Base-by-base conservation (phyloP, 2,329 filamentous ascomycete genomes). In the Gliomastix tumulicola region DNA sequence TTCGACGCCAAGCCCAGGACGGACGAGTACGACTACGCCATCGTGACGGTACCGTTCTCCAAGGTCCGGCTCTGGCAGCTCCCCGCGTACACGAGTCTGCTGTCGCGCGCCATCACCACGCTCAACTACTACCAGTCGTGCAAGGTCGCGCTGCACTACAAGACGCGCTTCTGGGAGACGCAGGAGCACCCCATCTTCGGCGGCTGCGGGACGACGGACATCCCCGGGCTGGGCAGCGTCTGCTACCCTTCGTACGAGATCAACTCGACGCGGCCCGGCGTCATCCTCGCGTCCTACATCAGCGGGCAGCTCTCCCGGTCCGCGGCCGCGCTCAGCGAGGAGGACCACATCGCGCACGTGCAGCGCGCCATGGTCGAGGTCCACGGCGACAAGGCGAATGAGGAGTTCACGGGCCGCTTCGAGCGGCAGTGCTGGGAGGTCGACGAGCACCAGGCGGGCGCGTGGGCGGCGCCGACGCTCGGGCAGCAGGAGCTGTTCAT, bases 401-500 rank as follows among this genome's bases (percentile, higher is more conserved):
- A 51, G 33, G 23, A 84, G 49, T 86, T 69, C 48, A 85, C 80
- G 0, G 82, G 81, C 32, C 69, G 70, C 23, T 82, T 76, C 46
- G 69, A 79, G 39, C 66, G 82, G 2, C 69, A 74, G 34, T 84
- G 81, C 62, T 86, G 81, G 82, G 62, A 71, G 35, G 54, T 69
- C 7, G 77, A 85, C 43, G 69, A 74, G 40, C 69, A 75, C 40
- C 68, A 80, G 52, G 70, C 69, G 2, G 80, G 74, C 5, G 71
- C 73, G 7, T 87, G 80, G 81, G 73, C 73, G 2, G 54, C 57
- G 5, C 80, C 82, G 1, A 57, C 65, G 1, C 62, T 77, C 1
- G 80, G 79, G 0, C 79, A 85, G 59, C 81, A 87, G 49, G 69
- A 82, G 45, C 50, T 85, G 18, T 87, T 82, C 46, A 62, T 87